Percentiles rank a stretch among this genome's conserved stretches.
These are phyloP conservation scores for Erodium moschatum DNA, from an alignment of 441 rosid species.

Conservation along the genomic window DNA sequence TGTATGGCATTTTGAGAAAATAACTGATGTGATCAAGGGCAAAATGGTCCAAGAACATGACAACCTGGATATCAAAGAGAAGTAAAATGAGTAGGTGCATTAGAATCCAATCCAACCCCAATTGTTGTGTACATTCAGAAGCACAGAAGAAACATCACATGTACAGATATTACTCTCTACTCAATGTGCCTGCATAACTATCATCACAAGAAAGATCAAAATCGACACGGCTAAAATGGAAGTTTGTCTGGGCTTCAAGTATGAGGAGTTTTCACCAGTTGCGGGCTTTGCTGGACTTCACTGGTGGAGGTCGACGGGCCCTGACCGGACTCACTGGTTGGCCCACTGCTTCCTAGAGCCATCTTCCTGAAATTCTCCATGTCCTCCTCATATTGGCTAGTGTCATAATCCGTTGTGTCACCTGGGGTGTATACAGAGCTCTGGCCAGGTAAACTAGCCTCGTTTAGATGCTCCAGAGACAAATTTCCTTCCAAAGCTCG, in stretches of 20 bases:
- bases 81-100: background rate
- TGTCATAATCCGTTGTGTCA: constrained; percentile 76
- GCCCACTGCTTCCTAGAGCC: constrained; percentile 61
- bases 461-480: constrained; percentile 64
- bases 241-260: background rate
- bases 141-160: background rate
- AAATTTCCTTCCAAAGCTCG: constrained; percentile 80
- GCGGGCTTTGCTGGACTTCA: constrained; percentile 34
- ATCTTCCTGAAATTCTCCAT: constrained; percentile 72
- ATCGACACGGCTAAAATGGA: background rate
- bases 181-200: background rate
- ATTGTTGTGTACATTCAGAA: background rate
- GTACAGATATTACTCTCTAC: background rate
- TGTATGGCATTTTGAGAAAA: no score
- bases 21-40: background rate
- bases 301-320: constrained; percentile 81
- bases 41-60: background rate
- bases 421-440: constrained; percentile 52
- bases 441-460: constrained; percentile 75
- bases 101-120: background rate
- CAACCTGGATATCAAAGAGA: background rate
- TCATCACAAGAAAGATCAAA: background rate
- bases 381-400: constrained; percentile 73
- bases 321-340: constrained; percentile 64
- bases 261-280: background rate